Percentiles rank a stretch among this genome's conserved stretches.
Evolutionary conservation across 441 rosid genomes (phyloP).

Genomic region (Breynia disticha): DNA sequence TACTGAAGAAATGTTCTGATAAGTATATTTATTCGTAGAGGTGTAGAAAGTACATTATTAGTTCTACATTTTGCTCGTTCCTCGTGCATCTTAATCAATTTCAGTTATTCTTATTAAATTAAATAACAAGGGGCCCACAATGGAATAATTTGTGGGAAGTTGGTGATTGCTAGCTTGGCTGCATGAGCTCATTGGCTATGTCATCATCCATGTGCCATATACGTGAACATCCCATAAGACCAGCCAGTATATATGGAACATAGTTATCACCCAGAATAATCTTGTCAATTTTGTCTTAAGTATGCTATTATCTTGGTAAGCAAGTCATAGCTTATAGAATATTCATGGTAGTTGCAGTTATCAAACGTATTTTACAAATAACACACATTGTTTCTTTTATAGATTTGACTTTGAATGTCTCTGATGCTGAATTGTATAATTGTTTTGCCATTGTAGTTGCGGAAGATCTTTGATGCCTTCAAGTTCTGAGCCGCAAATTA

Average conservation of each 20-base stretch:
- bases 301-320: slow-evolving; percentile 13
- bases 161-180: slow-evolving; percentile 5
- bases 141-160: not conserved
- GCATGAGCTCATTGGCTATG: slow-evolving; percentile 7
- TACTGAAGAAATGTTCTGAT: too few relatives aligned
- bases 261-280: slow-evolving; percentile 11
- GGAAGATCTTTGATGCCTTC: too few relatives aligned
- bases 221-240: slow-evolving; percentile 23
- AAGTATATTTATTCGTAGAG: too few relatives aligned
- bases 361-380: not conserved
- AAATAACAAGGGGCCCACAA: not conserved
- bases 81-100: too few relatives aligned
- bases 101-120: too few relatives aligned
- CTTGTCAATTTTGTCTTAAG: not conserved
- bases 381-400: not conserved
- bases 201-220: slow-evolving; percentile 29
- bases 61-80: too few relatives aligned
- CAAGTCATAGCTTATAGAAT: slow-evolving; percentile 10
- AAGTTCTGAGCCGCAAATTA: not conserved
- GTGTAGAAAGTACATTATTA: too few relatives aligned
- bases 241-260: slow-evolving; percentile 24
- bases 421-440: slow-evolving; percentile 6
- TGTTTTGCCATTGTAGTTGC: not conserved
- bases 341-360: slow-evolving; percentile 3
- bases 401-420: slow-evolving; percentile 18